Conservation (phyloP, 1,284 basidiomycete genomes). For the Tranzscheliella williamsii region DNA sequence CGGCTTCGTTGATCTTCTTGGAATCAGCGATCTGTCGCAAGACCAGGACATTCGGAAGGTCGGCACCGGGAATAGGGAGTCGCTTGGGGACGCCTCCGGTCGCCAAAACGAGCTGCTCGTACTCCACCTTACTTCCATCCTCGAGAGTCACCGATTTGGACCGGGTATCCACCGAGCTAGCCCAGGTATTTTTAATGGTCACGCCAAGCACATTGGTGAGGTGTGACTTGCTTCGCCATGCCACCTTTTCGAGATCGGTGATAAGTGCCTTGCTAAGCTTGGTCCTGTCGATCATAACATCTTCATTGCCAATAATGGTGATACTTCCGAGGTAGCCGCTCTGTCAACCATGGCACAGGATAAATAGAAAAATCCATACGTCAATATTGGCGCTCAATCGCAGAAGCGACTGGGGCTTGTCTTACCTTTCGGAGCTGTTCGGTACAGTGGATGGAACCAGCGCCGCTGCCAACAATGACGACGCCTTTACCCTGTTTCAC, state of each 20-base stretch:
- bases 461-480: conserved; percentile 83
- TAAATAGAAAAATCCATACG: not conserved
- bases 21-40: conserved; percentile 75
- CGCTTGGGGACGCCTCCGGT: conserved; percentile 64
- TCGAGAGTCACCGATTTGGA: conserved; percentile 59
- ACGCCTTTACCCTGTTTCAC: conserved; percentile 67
- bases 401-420: no score
- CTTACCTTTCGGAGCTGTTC: conserved; percentile 80
- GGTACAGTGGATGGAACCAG: conserved; percentile 76
- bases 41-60: conserved; percentile 78
- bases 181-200: conserved; percentile 69
- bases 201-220: conserved; percentile 80
- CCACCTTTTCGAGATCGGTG: conserved; percentile 75
- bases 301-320: conserved; percentile 78
- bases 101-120: conserved; percentile 62
- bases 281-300: conserved; percentile 83
- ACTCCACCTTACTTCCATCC: conserved; percentile 55
- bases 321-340: conserved; percentile 77
- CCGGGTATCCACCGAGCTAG: conserved; percentile 38
- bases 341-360: conserved; percentile 65
- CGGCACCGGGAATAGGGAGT: conserved; percentile 76
- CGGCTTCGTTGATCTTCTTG: conserved; percentile 75
- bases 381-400: not conserved
- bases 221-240: conserved; percentile 74
- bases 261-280: conserved; percentile 87